Conservation (phyloP, 2,329 filamentous ascomycete genomes). For the Trichoderma simmonsii region DNA sequence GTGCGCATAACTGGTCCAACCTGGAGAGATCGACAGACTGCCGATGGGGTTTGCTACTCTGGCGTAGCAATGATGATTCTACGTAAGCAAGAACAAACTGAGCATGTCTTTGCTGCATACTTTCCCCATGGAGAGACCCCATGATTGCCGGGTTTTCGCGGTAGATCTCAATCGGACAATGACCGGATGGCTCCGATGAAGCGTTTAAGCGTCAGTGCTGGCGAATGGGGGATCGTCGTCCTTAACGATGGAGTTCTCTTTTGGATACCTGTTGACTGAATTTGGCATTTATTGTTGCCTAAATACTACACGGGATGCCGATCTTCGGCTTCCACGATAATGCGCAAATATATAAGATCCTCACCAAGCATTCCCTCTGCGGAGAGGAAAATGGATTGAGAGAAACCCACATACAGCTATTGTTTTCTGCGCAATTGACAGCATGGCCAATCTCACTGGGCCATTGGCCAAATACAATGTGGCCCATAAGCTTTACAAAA, state of each 20-base stretch:
- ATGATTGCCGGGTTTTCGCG: background rate
- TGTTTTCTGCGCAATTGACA: background rate
- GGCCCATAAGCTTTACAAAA: conserved; percentile 54
- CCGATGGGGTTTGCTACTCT: background rate
- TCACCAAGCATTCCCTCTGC: background rate
- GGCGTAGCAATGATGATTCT: background rate
- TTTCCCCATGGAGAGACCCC: background rate
- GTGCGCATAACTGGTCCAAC: background rate
- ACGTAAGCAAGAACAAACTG: background rate
- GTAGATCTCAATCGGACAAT: background rate
- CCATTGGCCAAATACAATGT: conserved; percentile 31
- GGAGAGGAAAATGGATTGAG: too few species aligned
- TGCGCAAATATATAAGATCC: background rate
- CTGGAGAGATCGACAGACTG: background rate
- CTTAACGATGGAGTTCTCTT: background rate
- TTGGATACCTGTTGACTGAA: background rate
- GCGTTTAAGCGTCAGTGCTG: conserved; percentile 7
- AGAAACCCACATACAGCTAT: background rate
- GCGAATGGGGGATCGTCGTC: background rate
- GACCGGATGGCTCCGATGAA: background rate
- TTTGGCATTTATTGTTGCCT: background rate
- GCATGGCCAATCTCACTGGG: background rate
- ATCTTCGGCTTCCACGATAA: background rate
- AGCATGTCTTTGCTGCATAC: background rate
- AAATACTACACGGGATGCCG: background rate